phyloP scores from a whole-genome alignment of 345 rosid genomes.

The Arabidopsis arenosa region DNA sequence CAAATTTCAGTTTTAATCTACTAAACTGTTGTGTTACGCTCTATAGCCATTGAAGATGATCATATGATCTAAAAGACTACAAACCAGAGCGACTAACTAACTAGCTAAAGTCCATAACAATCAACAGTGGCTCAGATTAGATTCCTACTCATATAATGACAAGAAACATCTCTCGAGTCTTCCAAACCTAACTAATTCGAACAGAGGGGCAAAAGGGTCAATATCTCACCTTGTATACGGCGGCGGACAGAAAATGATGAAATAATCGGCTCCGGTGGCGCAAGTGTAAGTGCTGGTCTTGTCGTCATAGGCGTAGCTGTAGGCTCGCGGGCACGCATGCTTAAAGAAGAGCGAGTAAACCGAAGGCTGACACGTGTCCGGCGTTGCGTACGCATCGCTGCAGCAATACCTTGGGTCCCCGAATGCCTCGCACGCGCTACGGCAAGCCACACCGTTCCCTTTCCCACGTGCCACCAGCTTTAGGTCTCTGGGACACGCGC shows the following conservation, averaged over 20 bases:
- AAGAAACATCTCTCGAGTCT: not conserved
- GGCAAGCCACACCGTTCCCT: conserved; percentile 58
- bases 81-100: not conserved
- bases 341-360: conserved; percentile 71
- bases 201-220: conserved; percentile 12
- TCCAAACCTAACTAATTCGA: too few species aligned
- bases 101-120: conserved; percentile 7
- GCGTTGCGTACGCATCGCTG: conserved; percentile 71
- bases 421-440: conserved; percentile 94
- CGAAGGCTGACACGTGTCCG: conserved; percentile 81
- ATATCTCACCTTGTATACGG: conserved; percentile 77
- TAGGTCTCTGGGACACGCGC: conserved; percentile 72
- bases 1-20: too few species aligned
- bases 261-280: conserved; percentile 64
- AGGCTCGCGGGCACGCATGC: conserved; percentile 88
- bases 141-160: conserved; percentile 3
- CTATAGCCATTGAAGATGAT: not conserved
- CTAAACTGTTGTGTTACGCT: too few species aligned
- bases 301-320: conserved; percentile 92
- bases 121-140: not conserved
- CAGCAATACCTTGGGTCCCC: conserved; percentile 76
- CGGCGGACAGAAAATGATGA: conserved; percentile 80
- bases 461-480: conserved; percentile 52
- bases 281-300: conserved; percentile 89
- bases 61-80: not conserved